A percentile compares a stretch with the other conserved stretches of the same genome.
These are phyloP conservation scores for Arthrobotrys sinensis DNA, from an alignment of 2,329 filamentous ascomycete genomes.

Conservation along the genomic window DNA sequence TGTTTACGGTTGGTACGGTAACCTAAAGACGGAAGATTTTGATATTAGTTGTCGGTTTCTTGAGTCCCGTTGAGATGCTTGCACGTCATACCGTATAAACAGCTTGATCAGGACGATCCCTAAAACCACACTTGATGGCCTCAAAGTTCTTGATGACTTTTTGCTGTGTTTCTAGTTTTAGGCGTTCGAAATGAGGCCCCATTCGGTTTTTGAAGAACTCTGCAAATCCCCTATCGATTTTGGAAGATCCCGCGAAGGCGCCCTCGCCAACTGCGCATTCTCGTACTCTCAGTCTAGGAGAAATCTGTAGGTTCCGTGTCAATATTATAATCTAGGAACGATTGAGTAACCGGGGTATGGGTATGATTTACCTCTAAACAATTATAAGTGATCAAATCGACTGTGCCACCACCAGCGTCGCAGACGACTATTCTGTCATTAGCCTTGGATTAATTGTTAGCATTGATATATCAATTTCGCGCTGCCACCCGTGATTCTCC, in stretches of 20 bases:
- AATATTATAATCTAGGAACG: background rate
- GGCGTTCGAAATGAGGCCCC: conserved; percentile 50
- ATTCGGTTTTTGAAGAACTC: conserved; percentile 55
- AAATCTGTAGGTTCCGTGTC: conserved; percentile 31
- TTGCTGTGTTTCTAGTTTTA: conserved; percentile 58
- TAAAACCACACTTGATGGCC: conserved; percentile 61
- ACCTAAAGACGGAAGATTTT: conserved; percentile 27
- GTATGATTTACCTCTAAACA: conserved; percentile 45
- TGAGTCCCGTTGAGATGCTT: background rate
- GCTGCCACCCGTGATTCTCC: no score
- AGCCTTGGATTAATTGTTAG: conserved; percentile 36
- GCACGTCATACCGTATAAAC: conserved; percentile 42
- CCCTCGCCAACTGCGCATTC: conserved; percentile 59
- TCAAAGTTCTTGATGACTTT: conserved; percentile 61
- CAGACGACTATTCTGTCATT: conserved; percentile 58
- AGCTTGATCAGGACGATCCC: conserved; percentile 60
- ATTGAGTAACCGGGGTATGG: background rate
- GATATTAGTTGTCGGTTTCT: background rate
- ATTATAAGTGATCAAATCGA: conserved; percentile 59
- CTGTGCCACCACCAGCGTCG: conserved; percentile 58
- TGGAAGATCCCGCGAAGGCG: conserved; percentile 55
- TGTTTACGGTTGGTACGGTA: conserved; percentile 57
- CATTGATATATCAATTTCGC: background rate
- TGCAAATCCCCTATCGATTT: conserved; percentile 52
- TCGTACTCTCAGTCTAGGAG: conserved; percentile 53